Evolutionary conservation across 2,329 filamentous ascomycete genomes (phyloP).

Genomic region (Periglandula ipomoeae): DNA sequence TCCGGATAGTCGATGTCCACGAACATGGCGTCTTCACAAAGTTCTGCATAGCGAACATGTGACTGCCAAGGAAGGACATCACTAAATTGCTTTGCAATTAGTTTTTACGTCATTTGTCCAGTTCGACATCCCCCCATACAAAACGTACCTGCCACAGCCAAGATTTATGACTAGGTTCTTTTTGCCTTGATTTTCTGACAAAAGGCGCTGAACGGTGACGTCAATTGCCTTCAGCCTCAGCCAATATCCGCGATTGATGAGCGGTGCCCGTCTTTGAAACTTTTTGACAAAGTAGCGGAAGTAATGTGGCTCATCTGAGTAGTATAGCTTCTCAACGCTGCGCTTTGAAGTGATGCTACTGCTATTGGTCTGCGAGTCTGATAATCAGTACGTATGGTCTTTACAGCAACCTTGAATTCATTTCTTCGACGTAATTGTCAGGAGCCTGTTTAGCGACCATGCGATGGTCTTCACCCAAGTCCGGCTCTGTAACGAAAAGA

Average conservation of each 20-base stretch:
- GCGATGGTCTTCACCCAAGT: neutral
- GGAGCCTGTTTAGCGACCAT: too few relatives aligned
- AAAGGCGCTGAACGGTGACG: constrained; percentile 61
- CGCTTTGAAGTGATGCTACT: constrained; percentile 89
- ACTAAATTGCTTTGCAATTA: constrained; percentile 45
- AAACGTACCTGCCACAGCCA: constrained; percentile 77
- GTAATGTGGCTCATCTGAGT: constrained; percentile 67
- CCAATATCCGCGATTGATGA: constrained; percentile 88
- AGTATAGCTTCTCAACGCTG: constrained; percentile 85
- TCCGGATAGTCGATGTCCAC: constrained; percentile 82
- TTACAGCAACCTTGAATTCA: neutral
- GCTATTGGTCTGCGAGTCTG: constrained; percentile 60
- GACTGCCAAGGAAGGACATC: constrained; percentile 84
- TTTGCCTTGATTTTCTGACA: constrained; percentile 41
- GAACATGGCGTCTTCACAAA: constrained; percentile 54
- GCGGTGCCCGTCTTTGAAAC: constrained; percentile 70
- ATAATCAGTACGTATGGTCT: neutral
- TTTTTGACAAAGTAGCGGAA: constrained; percentile 84
- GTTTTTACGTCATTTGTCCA: too few relatives aligned
- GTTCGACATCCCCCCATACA: too few relatives aligned
- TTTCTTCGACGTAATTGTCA: too few relatives aligned
- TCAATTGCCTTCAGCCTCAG: constrained; percentile 78
- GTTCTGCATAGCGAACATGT: constrained; percentile 53
- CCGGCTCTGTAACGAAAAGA: neutral
- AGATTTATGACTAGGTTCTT: constrained; percentile 75